Conservation (phyloP, 2,329 filamentous ascomycete genomes). For the Colletotrichum costaricense region DNA sequence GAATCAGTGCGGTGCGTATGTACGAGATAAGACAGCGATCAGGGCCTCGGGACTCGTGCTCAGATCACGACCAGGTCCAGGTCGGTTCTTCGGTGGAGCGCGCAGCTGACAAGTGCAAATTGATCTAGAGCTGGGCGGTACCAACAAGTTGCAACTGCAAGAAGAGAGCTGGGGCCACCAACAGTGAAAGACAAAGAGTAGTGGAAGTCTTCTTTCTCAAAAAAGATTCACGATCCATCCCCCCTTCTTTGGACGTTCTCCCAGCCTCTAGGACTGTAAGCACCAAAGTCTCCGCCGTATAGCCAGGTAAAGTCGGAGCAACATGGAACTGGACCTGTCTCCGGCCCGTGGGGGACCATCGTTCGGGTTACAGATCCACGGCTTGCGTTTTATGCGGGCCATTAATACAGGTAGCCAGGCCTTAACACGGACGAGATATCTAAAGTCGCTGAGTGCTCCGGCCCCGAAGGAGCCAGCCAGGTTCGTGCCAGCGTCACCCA, state of each 20-base stretch:
- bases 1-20: not conserved
- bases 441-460: conserved; percentile 19
- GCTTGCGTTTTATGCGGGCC: conserved; percentile 13
- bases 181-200: not conserved
- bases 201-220: not conserved
- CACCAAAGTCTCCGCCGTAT: not conserved
- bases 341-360: not conserved
- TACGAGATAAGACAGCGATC: conserved; percentile 18
- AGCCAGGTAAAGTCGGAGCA: not conserved
- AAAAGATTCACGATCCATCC: not conserved
- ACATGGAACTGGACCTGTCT: not conserved
- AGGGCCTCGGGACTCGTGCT: conserved; percentile 26
- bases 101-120: not conserved
- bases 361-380: conserved; percentile 15
- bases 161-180: not conserved
- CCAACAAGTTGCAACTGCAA: not conserved
- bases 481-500: not conserved
- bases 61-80: conserved; percentile 16
- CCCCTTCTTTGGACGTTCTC: not conserved
- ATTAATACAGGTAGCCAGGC: not conserved
- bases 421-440: conserved; percentile 2
- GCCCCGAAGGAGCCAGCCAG: not conserved
- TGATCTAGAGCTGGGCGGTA: not conserved
- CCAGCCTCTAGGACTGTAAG: not conserved
- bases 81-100: not conserved